Conservation (phyloP, 1,284 basidiomycete genomes). For the Tilletia caries region DNA sequence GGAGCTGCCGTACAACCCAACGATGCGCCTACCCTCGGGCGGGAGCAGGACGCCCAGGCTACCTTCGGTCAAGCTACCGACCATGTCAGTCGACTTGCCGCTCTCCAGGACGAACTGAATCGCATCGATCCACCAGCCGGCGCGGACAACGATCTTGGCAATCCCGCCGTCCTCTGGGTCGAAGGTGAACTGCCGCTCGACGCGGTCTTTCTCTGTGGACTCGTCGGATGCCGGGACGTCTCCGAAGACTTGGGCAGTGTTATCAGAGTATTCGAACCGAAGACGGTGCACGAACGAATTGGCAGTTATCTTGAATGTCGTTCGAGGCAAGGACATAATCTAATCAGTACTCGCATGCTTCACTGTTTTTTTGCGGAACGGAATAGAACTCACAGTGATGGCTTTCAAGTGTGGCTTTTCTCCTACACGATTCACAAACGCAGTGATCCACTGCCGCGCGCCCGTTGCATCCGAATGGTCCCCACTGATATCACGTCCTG, state of each 20-base stretch:
- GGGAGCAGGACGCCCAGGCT: slow-evolving; percentile 27
- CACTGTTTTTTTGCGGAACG: no score
- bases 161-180: slow-evolving; percentile 19
- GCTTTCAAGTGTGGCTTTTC: background rate
- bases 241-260: background rate
- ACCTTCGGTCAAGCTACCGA: slow-evolving; percentile 25
- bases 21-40: slow-evolving; percentile 19
- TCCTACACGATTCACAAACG: background rate
- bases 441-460: background rate
- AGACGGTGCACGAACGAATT: background rate
- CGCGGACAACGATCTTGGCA: slow-evolving; percentile 21
- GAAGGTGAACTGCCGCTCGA: background rate
- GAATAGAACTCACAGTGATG: background rate
- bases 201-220: no score
- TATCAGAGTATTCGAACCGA: slow-evolving; percentile 1
- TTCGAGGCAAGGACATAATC: no score
- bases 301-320: background rate
- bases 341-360: no score
- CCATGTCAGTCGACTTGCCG: slow-evolving; percentile 30
- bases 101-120: slow-evolving; percentile 27
- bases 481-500: background rate
- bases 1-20: slow-evolving; percentile 22
- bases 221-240: background rate
- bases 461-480: background rate
- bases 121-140: slow-evolving; percentile 33